A percentile compares a stretch with the other conserved stretches of the same genome.
Conservation (phyloP, 352 stramenopile genomes). For the Pythium aristosporum region DNA sequence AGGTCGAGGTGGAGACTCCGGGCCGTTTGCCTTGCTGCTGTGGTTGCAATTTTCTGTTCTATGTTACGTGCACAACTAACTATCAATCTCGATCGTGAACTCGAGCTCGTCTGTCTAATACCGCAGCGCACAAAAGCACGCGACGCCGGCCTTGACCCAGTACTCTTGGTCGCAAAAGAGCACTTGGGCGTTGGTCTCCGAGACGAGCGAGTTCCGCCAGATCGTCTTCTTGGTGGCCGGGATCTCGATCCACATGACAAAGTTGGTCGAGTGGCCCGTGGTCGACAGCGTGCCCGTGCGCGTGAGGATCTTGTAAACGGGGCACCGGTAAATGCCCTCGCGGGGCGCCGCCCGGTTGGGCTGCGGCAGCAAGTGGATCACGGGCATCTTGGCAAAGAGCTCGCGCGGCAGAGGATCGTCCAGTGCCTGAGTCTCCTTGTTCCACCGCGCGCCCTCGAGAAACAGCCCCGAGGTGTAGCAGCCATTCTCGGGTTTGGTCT, state of each 20-base stretch:
- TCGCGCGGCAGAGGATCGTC: constrained; percentile 50
- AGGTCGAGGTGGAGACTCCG: no score
- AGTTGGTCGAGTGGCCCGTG: constrained; percentile 96
- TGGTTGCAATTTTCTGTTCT: no score
- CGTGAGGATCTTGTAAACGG: constrained; percentile 90
- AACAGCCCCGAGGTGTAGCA: constrained; percentile 92
- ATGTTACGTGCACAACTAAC: no score
- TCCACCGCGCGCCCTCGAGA: constrained; percentile 90
- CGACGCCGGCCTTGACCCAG: constrained; percentile 81
- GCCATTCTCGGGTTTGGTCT: constrained; percentile 60
- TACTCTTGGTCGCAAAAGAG: constrained; percentile 69
- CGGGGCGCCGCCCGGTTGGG: constrained; percentile 52
- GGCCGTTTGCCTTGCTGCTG: no score
- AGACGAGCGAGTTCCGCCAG: constrained; percentile 63
- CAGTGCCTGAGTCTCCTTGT: constrained; percentile 45
- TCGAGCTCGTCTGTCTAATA: constrained; percentile 41
- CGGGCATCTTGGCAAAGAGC: constrained; percentile 50
- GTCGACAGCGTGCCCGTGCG: constrained; percentile 92
- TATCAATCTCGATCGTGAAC: not conserved
- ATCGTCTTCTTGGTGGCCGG: constrained; percentile 73
- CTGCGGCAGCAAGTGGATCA: constrained; percentile 81
- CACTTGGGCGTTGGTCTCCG: constrained; percentile 66
- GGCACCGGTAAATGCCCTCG: constrained; percentile 81
- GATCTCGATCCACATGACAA: constrained; percentile 97
- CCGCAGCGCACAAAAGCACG: constrained; percentile 74